Conservation (phyloP, 2,329 filamentous ascomycete genomes). For the Penicillium sp. region DNA sequence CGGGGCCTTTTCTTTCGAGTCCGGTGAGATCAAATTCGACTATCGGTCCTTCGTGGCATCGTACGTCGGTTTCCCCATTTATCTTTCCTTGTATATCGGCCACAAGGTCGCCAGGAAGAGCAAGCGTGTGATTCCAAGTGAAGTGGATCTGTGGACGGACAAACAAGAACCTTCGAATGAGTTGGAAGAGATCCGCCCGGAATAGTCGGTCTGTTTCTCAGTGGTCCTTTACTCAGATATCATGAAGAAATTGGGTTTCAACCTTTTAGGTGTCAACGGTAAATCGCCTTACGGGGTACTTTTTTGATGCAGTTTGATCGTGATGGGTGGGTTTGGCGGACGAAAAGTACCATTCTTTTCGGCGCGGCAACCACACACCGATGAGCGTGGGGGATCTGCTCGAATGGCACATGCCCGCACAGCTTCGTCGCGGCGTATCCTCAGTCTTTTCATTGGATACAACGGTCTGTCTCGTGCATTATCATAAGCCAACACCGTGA, state of each 20-base stretch:
- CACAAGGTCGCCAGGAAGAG: slow-evolving; percentile 60
- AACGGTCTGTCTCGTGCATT: background rate
- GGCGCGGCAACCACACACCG: slow-evolving; percentile 24
- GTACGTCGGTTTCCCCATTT: slow-evolving; percentile 73
- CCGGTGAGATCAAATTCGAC: slow-evolving; percentile 55
- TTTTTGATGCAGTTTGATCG: background rate
- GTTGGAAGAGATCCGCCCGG: background rate
- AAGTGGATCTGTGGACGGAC: slow-evolving; percentile 66
- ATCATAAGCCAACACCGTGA: background rate
- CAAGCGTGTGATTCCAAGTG: slow-evolving; percentile 54
- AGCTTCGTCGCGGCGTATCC: no score
- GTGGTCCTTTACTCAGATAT: background rate
- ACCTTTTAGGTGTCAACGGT: background rate
- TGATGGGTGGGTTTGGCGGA: background rate
- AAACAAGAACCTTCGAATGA: slow-evolving; percentile 60
- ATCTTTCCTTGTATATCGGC: slow-evolving; percentile 65
- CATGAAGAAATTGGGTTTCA: background rate
- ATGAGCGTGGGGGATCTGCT: slow-evolving; percentile 42
- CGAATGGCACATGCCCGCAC: slow-evolving; percentile 51
- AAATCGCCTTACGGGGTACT: background rate
- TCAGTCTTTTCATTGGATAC: background rate
- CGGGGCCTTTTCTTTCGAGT: slow-evolving; percentile 58
- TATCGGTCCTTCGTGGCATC: slow-evolving; percentile 73
- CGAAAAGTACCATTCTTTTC: background rate
- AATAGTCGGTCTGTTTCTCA: background rate